A percentile compares a stretch with the other conserved stretches of the same genome.
Conservation (phyloP, 805 yeast genomes). For the Maudiozyma serrabonitensis region DNA sequence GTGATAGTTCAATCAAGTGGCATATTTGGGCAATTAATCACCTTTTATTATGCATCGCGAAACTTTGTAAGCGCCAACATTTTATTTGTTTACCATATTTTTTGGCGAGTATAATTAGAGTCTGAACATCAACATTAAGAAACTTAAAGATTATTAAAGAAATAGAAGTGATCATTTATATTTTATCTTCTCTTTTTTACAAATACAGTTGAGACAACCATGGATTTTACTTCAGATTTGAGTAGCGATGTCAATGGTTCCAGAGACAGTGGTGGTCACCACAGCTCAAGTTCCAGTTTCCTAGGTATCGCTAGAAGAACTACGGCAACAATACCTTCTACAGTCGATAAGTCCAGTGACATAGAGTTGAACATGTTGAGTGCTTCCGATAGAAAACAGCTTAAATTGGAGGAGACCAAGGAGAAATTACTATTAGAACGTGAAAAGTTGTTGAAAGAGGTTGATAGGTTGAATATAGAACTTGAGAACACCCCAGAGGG, state of each 20-base stretch:
- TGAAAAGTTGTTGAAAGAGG: conserved; percentile 11
- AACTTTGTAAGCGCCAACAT: too few relatives aligned
- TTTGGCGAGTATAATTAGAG: too few relatives aligned
- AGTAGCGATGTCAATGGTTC: background rate
- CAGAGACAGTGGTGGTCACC: background rate
- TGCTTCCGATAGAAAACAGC: conserved; percentile 9
- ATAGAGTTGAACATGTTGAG: conserved; percentile 4
- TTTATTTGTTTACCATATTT: too few relatives aligned
- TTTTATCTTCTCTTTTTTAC: too few relatives aligned
- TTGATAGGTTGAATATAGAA: conserved; percentile 7
- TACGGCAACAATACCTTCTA: background rate
- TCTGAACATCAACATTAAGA: too few relatives aligned
- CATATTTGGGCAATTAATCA: too few relatives aligned
- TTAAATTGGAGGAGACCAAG: conserved; percentile 15
- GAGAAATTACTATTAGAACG: conserved; percentile 14
- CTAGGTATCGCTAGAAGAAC: background rate
- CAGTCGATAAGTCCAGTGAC: conserved; percentile 1
- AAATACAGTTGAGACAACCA: background rate
- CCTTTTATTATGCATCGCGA: too few relatives aligned
- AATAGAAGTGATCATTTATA: too few relatives aligned
- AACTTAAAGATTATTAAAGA: too few relatives aligned
- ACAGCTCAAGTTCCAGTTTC: background rate
- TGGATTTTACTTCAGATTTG: conserved; percentile 23
- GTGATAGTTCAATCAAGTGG: too few relatives aligned
- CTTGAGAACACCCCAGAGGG: background rate